Evolutionary conservation across 2,329 filamentous ascomycete species (phyloP), one percentile per base, ranked within the genome.

Genomic region (Trichothecium roseum): DNA sequence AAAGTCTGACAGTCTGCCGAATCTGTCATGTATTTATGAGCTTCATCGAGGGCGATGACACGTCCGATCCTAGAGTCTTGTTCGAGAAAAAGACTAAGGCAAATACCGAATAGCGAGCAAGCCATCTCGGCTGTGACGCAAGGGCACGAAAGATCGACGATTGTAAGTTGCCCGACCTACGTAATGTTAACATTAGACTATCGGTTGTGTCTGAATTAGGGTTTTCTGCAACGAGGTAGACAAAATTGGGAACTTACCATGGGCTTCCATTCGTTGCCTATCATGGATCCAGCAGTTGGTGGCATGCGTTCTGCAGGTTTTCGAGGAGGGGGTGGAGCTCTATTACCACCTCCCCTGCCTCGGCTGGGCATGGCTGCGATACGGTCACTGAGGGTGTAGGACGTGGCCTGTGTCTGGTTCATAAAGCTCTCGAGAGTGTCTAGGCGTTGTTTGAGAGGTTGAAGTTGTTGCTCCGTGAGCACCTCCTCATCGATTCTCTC

Each of bases 51-150:
- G 0, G 80, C 81, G 12, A 88, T 56, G 27, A 87, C 62, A 4
- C 75, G 67, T 1, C 79, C 74, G 1, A 66, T 48, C 1, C 36
- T 20, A 32, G 39, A 50, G 3, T 40, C 31, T 32, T 73, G 63
- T 39, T 80, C 71, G 1, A 84, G 54, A 47, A 84, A 85, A 0
- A 84, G 56, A 3, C 66, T 66, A 2, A 89, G 60, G 15, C 74
- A 81, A 28, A 87, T 79, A 36, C 81, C 78, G 54, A 89, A 89
- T 0, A 89, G 59, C 0, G 72, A 64, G 47, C 83, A 89, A 0
- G 81, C 81, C 27, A 71, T 74, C 17, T 77, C 70, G 0, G 74
- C 54, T 0, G 78, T 78, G 5, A 87, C 62, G 43, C 80, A 85
- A 0, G 81, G 78, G 49, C 81, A 84, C 1, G 75, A 83, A 0